phyloP scores from a whole-genome alignment of 495 filamentous ascomycete genomes.

The Aspergillus cristatus region DNA sequence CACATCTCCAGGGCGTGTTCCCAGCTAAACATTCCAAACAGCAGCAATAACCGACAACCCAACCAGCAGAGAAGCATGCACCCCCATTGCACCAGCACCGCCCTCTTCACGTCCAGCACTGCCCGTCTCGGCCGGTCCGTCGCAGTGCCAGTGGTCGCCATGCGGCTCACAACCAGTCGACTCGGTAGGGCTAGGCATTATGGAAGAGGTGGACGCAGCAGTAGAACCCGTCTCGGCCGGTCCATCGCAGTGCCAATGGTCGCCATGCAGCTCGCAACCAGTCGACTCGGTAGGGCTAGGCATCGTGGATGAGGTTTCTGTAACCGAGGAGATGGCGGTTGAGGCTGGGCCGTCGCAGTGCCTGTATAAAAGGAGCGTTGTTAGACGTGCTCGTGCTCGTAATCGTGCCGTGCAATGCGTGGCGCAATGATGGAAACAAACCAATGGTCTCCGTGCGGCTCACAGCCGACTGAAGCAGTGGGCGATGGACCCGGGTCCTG shows the following conservation, averaged over 20 bases:
- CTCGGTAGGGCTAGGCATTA: conserved; percentile 1
- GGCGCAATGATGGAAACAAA: too few species aligned
- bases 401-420: conserved; percentile 1
- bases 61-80: background rate
- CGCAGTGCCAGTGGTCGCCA: conserved; percentile 4
- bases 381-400: too few species aligned
- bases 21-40: background rate
- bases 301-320: conserved; percentile 4
- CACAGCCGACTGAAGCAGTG: conserved; percentile 21
- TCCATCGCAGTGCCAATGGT: conserved; percentile 23
- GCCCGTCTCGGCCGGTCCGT: background rate
- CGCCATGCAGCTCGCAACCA: conserved; percentile 20
- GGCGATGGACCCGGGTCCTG: conserved; percentile 18
- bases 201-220: conserved; percentile 1
- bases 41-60: background rate
- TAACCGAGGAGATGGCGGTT: conserved; percentile 2
- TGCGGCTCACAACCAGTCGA: conserved; percentile 5
- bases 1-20: too few species aligned
- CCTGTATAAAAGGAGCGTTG: conserved; percentile 2
- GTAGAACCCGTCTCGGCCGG: conserved; percentile 9
- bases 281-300: conserved; percentile 19
- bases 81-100: background rate
- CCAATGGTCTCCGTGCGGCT: conserved; percentile 26
- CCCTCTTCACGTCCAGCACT: background rate
- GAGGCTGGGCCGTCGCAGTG: conserved; percentile 17